Percentiles rank a stretch among this genome's conserved stretches.
phyloP scores from a whole-genome alignment of 805 yeast genomes.

The Jamesozyma hellenica region DNA sequence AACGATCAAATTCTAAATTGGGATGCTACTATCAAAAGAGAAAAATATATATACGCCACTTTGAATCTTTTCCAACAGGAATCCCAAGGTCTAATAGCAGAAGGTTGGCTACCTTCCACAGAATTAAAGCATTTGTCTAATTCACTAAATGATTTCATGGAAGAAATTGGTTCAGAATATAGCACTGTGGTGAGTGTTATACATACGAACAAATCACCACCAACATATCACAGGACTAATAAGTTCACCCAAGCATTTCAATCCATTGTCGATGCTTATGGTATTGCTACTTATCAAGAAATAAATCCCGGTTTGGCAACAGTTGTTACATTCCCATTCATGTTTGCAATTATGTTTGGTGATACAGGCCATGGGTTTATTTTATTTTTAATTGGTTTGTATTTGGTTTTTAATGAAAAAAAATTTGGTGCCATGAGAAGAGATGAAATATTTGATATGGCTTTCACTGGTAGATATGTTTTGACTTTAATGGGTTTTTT shows the following conservation, averaged over 20 bases:
- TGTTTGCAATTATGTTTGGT: conserved; percentile 99
- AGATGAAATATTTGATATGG: conserved; percentile 96
- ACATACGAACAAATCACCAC: conserved; percentile 78
- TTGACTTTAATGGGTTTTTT: conserved; percentile 85
- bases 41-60: conserved; percentile 70
- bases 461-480: conserved; percentile 85
- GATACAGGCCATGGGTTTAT: conserved; percentile 94
- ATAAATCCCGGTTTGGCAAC: conserved; percentile 95
- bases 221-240: conserved; percentile 90
- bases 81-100: conserved; percentile 80
- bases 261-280: conserved; percentile 89
- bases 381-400: conserved; percentile 60
- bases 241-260: conserved; percentile 92
- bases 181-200: conserved; percentile 50
- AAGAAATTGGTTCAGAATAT: conserved; percentile 31
- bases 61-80: conserved; percentile 72
- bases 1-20: conserved; percentile 68
- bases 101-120: conserved; percentile 90
- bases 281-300: conserved; percentile 85
- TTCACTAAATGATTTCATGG: conserved; percentile 44
- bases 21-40: conserved; percentile 61
- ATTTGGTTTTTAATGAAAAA: conserved; percentile 64
- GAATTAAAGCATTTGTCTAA: conserved; percentile 59
- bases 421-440: conserved; percentile 57
- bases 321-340: conserved; percentile 89